These are phyloP conservation scores for Kwoniella sp. DNA, from an alignment of 768 basidiomycete species.

Conservation along the genomic window DNA sequence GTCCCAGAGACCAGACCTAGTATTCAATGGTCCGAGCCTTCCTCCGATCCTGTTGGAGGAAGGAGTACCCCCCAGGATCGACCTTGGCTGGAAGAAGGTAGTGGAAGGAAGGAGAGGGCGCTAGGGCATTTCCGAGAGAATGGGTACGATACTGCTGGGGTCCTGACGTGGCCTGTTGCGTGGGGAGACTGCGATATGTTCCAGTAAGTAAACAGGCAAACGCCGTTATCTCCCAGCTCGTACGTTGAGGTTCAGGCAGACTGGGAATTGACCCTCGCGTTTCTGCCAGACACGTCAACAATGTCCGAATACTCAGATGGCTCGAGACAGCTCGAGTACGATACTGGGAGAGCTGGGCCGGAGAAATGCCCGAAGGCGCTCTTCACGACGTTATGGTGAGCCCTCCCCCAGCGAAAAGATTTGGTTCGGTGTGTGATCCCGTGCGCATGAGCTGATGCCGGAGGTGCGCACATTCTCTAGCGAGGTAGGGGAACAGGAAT, in stretches of 20 bases:
- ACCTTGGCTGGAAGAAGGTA: conserved; percentile 12
- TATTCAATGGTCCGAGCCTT: conserved; percentile 15
- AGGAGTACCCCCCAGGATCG: conserved; percentile 6
- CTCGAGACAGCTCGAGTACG: conserved; percentile 45
- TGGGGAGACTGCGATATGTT: conserved; percentile 53
- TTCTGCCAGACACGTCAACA: conserved; percentile 44
- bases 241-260: neutral
- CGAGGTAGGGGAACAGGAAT: conserved; percentile 42
- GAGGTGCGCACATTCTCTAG: too few relatives aligned
- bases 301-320: conserved; percentile 45
- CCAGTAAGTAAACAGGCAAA: conserved; percentile 29
- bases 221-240: neutral
- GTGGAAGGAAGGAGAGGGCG: conserved; percentile 11
- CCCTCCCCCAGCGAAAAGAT: neutral
- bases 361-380: conserved; percentile 26
- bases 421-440: neutral
- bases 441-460: neutral
- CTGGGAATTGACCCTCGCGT: too few relatives aligned
- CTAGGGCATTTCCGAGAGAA: conserved; percentile 29
- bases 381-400: conserved; percentile 39
- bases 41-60: neutral
- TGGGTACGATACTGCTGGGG: conserved; percentile 34
- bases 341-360: conserved; percentile 33
- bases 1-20: conserved; percentile 16
- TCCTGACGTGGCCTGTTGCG: conserved; percentile 46